Base-by-base conservation (phyloP, 2,329 filamentous ascomycete species). In the Podosphaera leucotricha region DNA sequence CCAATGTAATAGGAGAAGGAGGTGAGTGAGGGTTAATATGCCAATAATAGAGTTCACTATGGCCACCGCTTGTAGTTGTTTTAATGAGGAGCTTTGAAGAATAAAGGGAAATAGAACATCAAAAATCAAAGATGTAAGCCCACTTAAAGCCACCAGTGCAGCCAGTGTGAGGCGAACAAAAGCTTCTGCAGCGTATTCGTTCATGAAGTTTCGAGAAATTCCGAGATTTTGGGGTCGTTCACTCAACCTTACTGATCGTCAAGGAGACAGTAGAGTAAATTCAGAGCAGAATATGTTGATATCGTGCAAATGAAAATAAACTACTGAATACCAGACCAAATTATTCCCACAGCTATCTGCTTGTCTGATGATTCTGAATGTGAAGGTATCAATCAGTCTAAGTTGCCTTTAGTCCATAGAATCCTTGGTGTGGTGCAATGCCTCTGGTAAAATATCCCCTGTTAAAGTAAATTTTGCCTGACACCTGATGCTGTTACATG, bases 31-130 rank as follows among this genome's bases (percentile, higher is more conserved):
- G 36, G 52, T 49, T 26, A 54, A 46, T 30, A 46, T 44, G 18
- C 47, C 41, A 11, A 57, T 41, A 16, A 44, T 52, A 11, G 53
- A 54, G 33, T 55, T 50, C 15, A 57, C 49, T 28, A 57, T 52
- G 16, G 54, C 50, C 26, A 50, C 48, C 19, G 48, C 38, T 7
- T 48, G 49, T 7, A 46, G 45, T n/a, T 33, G 47, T 11, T 37
- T 33, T 22, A 44, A 38, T 7, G 49, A 46, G 2, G 47, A 40
- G 26, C 43, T 48, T 33, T 51, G 48, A 15, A 57, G 45, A 19
- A 46, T 48, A 41, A 51, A 41, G 6, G 56, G 51, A 38, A 57
- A 55, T 30, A 55, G 50, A 39, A 59, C 48, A 35, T 56, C 50
- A 40, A 58, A 53, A 11, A 49, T 53, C 22, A 57, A 46, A 48